Conservation (phyloP, 2,329 filamentous ascomycete genomes). For the Botrytis medusae region DNA sequence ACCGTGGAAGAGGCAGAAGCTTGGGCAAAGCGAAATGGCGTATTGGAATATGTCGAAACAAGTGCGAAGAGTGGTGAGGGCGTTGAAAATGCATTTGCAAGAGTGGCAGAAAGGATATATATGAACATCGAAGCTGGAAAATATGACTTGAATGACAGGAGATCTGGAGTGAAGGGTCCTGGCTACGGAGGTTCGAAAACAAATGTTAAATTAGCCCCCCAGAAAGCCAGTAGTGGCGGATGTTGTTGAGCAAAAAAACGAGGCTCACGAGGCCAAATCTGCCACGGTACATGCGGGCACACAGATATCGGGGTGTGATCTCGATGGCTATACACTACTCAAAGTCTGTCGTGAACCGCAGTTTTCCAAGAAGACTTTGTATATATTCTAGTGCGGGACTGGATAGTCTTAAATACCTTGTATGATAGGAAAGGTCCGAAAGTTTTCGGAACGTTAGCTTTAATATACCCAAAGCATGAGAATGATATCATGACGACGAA, state of each 20-base stretch:
- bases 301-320: background rate
- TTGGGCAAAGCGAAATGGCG: conserved; percentile 82
- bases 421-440: conserved; percentile 16
- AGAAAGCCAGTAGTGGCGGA: conserved; percentile 33
- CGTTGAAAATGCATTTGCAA: conserved; percentile 88
- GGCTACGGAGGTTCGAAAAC: conserved; percentile 47
- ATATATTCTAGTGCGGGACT: conserved; percentile 10
- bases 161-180: conserved; percentile 84
- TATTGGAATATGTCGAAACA: conserved; percentile 94
- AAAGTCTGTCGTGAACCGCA: background rate
- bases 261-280: background rate
- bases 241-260: conserved; percentile 29
- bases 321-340: background rate
- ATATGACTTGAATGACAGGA: conserved; percentile 90
- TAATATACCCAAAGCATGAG: conserved; percentile 15
- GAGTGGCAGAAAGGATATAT: conserved; percentile 93
- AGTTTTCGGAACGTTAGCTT: background rate
- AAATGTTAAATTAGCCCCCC: conserved; percentile 47
- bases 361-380: background rate
- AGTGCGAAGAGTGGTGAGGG: conserved; percentile 93
- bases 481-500: conserved; percentile 6
- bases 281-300: background rate
- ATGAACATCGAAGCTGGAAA: conserved; percentile 89
- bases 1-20: conserved; percentile 79
- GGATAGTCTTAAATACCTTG: conserved; percentile 12